Evolutionary conservation across 345 rosid species (phyloP), one percentile per base, ranked within the genome.

Genomic region (Pugionium cornutum): DNA sequence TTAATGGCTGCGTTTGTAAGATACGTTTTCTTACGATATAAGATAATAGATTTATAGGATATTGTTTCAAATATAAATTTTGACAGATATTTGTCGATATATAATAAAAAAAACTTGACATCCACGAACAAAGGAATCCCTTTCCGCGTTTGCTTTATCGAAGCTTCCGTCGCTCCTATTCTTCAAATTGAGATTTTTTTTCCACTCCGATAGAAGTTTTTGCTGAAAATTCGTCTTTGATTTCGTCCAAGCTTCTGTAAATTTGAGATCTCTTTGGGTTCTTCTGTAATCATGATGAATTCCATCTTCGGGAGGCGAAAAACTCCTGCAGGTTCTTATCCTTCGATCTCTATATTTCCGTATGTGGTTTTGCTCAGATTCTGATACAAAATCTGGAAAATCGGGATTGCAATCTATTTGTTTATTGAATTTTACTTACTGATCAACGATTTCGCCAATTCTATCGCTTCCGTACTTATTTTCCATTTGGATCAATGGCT

Each of bases 221-320:
- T 25, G 41, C 64, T 33, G 3, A 32, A 9, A 35, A 8, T 55
- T 56, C 33, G 4, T 27, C 8, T 37, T 44, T 1, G 3, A 39
- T 11, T 46, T 57, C 7, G 9, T 45, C 34, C 3, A 18, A 36
- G 54, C 35, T 50, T 36, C 26, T 6, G 3, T 47, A 47, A 5
- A 0, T 34, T 57, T 3, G 18, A 34, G 58, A 35, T 41, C 57
- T 30, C 3, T 25, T n/a, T 44, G 32, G 54, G 9, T 46, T 62
- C 34, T 3, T 49, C n/a, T 27, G 4, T 9, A 44, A 56, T 58
- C 67, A 67, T 73, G 67, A 73, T 73, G 64, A 73, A 54, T 61
- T 73, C 72, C 11, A 73, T 73, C 64, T 73, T 73, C 46, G 73
- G 77, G 28, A 73, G 67, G 42, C 73, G 77, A 28, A 73, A 73